phyloP scores from a whole-genome alignment of 2,329 filamentous ascomycete species.

The Trichoderma hamatum region DNA sequence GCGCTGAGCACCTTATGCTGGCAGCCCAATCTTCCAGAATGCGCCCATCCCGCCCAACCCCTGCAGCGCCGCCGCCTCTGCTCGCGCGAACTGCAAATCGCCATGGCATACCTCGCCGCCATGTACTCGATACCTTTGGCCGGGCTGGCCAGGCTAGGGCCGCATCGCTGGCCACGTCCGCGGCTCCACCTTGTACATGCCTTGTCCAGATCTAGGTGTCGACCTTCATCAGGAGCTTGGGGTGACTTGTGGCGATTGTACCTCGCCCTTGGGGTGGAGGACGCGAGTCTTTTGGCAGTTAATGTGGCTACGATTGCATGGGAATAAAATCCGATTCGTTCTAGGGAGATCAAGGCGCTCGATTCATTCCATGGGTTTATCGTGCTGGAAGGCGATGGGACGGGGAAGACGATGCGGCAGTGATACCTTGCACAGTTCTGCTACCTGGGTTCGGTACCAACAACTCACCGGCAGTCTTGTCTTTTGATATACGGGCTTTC shows the following conservation, averaged over 20 bases:
- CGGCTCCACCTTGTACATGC: constrained; percentile 24
- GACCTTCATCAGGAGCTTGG: constrained; percentile 5
- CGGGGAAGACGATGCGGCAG: not conserved
- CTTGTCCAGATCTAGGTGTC: constrained; percentile 16
- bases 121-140: constrained; percentile 23
- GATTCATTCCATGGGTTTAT: not conserved
- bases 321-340: constrained; percentile 23
- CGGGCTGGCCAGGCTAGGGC: constrained; percentile 8
- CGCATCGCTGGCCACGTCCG: constrained; percentile 22
- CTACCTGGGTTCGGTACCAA: not conserved
- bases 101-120: constrained; percentile 15
- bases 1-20: constrained; percentile 5
- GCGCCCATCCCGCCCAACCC: not conserved
- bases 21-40: constrained; percentile 21
- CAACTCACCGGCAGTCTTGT: not conserved
- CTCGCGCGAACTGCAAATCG: constrained; percentile 20
- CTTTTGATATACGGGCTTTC: not conserved
- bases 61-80: constrained; percentile 1
- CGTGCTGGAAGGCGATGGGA: not conserved
- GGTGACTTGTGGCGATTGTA: constrained; percentile 25
- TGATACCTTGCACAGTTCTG: not conserved
- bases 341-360: not conserved
- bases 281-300: constrained; percentile 9
- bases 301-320: constrained; percentile 13
- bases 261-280: constrained; percentile 16